These are phyloP conservation scores for Aspergillus pseudonomiae DNA, from an alignment of 2,329 filamentous ascomycete species.

Conservation along the genomic window DNA sequence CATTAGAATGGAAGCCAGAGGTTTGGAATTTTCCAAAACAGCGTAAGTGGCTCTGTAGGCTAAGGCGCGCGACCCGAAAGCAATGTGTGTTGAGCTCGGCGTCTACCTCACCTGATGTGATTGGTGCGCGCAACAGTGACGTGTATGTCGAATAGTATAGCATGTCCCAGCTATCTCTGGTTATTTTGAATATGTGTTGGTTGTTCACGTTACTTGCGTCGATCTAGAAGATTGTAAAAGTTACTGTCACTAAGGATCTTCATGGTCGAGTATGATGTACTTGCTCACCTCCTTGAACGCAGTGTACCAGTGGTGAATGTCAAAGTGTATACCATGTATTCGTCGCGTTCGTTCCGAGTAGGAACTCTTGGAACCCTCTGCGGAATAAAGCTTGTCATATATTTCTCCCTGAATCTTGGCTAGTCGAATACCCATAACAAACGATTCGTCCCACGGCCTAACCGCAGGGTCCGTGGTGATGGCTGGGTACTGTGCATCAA, in stretches of 20 bases:
- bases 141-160: slow-evolving; percentile 24
- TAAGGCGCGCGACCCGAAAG: slow-evolving; percentile 21
- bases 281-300: slow-evolving; percentile 8
- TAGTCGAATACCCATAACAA: slow-evolving; percentile 15
- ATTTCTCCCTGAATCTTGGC: slow-evolving; percentile 18
- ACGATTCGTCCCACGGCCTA: slow-evolving; percentile 19
- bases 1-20: slow-evolving; percentile 11
- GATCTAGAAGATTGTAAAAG: slow-evolving; percentile 12
- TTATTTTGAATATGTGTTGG: slow-evolving; percentile 16
- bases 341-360: slow-evolving; percentile 8
- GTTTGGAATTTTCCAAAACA: slow-evolving; percentile 18
- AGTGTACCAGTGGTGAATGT: slow-evolving; percentile 16
- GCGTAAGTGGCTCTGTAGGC: slow-evolving; percentile 21
- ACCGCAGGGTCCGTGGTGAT: slow-evolving; percentile 10
- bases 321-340: slow-evolving; percentile 6
- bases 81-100: slow-evolving; percentile 21
- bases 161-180: slow-evolving; percentile 23
- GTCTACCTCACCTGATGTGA: neutral
- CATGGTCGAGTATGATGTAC: neutral
- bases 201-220: slow-evolving; percentile 14
- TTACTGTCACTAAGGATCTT: neutral
- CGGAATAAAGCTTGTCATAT: slow-evolving; percentile 18
- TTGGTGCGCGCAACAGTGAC: slow-evolving; percentile 18
- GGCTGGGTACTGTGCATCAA: slow-evolving; percentile 19
- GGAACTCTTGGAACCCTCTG: slow-evolving; percentile 10